These are phyloP conservation scores for Zymoseptoria ardabiliae DNA, from an alignment of 2,329 filamentous ascomycete genomes.

Conservation along the genomic window DNA sequence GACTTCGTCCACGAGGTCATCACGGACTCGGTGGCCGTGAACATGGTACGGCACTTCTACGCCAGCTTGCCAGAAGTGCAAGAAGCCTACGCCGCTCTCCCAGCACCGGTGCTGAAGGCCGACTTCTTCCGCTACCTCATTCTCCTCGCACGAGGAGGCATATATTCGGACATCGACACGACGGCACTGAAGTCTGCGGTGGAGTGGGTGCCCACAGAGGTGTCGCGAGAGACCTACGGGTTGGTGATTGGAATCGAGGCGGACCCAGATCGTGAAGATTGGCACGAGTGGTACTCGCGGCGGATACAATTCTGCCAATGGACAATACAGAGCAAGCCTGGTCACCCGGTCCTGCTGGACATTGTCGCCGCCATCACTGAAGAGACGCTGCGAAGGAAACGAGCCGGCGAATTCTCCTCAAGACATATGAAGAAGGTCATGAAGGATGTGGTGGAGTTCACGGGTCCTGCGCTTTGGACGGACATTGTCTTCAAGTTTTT, in stretches of 20 bases:
- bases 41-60: constrained; percentile 80
- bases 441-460: constrained; percentile 84
- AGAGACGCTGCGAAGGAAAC: constrained; percentile 68
- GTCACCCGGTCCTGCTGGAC: constrained; percentile 84
- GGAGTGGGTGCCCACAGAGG: constrained; percentile 76
- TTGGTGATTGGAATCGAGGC: constrained; percentile 93
- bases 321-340: constrained; percentile 94
- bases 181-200: constrained; percentile 71
- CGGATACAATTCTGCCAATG: constrained; percentile 98
- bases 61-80: constrained; percentile 52
- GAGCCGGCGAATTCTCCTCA: constrained; percentile 54
- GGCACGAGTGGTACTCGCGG: constrained; percentile 91
- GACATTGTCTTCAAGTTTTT: constrained; percentile 88
- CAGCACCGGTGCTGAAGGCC: constrained; percentile 50
- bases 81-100: constrained; percentile 43
- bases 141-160: constrained; percentile 67
- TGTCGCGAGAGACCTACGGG: constrained; percentile 71
- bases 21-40: constrained; percentile 76
- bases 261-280: constrained; percentile 86
- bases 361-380: constrained; percentile 80
- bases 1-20: constrained; percentile 95
- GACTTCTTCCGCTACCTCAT: constrained; percentile 64
- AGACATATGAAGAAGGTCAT: constrained; percentile 42
- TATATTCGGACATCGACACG: constrained; percentile 82
- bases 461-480: constrained; percentile 90